Percentiles rank a stretch among this genome's conserved stretches.
phyloP scores from a whole-genome alignment of 2,329 filamentous ascomycete species.

The Penicillium decumbens region DNA sequence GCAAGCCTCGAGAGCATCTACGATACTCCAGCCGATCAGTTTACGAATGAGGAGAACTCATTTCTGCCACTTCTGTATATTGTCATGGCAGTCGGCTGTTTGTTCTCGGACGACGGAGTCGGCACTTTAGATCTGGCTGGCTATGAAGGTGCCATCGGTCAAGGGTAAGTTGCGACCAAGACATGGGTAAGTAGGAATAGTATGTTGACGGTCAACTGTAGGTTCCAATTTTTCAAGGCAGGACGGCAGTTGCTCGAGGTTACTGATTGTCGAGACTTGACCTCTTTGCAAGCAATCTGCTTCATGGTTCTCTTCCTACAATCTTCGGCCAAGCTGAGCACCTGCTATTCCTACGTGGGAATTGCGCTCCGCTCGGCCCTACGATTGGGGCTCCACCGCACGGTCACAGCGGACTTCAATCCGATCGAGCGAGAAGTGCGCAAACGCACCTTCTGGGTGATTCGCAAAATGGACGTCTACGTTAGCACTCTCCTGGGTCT shows the following conservation, averaged over 20 bases:
- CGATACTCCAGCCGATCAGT: slow-evolving; percentile 59
- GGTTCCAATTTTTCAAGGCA: slow-evolving; percentile 68
- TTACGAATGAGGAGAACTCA: slow-evolving; percentile 60
- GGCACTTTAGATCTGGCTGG: slow-evolving; percentile 47
- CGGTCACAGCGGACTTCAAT: slow-evolving; percentile 63
- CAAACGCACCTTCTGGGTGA: slow-evolving; percentile 57
- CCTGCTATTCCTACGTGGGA: slow-evolving; percentile 75
- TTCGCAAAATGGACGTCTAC: slow-evolving; percentile 50
- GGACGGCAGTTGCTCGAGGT: slow-evolving; percentile 61
- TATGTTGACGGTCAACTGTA: slow-evolving; percentile 30
- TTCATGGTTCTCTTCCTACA: slow-evolving; percentile 81
- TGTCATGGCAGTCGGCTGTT: slow-evolving; percentile 66
- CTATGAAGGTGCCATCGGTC: slow-evolving; percentile 49
- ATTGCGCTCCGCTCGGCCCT: slow-evolving; percentile 72
- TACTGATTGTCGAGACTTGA: slow-evolving; percentile 65
- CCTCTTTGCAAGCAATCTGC: slow-evolving; percentile 67
- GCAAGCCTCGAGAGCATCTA: slow-evolving; percentile 73
- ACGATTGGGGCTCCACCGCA: slow-evolving; percentile 71
- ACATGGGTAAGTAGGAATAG: neutral
- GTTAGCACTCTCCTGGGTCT: slow-evolving; percentile 48
- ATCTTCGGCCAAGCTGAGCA: slow-evolving; percentile 70
- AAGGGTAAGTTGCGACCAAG: slow-evolving; percentile 46
- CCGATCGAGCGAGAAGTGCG: slow-evolving; percentile 69
- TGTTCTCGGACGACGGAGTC: slow-evolving; percentile 61
- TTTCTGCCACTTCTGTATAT: slow-evolving; percentile 69